Evolutionary conservation across 129 eudicot species (phyloP).

Genomic region (Sambucus nigra): DNA sequence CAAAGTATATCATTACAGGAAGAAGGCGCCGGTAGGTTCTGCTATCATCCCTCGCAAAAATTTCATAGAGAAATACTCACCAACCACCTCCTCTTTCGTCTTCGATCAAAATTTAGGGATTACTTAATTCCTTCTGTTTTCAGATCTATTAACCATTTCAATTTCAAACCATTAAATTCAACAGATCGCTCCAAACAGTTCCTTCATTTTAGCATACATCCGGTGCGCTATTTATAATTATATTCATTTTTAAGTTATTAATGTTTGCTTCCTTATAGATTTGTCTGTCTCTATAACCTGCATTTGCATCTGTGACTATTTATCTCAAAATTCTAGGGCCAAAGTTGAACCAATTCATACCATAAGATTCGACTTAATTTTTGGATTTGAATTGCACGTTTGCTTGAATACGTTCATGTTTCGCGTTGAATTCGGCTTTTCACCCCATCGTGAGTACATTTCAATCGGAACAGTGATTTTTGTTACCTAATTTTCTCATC

Average conservation of each 20-base stretch:
- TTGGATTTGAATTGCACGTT: neutral
- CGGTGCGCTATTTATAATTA: neutral
- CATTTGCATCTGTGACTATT: neutral
- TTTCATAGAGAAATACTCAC: neutral
- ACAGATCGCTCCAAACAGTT: neutral
- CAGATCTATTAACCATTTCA: neutral
- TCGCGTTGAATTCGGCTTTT: slow-evolving; percentile 29
- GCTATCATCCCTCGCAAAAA: neutral
- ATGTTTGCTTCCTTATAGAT: neutral
- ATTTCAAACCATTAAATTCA: neutral
- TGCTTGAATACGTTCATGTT: slow-evolving; percentile 14
- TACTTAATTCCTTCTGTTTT: neutral
- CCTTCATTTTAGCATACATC: slow-evolving; percentile 6
- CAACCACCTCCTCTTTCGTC: neutral
- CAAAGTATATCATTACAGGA: too few species aligned
- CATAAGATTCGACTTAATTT: slow-evolving; percentile 10
- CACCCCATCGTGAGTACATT: slow-evolving; percentile 17
- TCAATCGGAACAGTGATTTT: neutral
- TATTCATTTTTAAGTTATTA: neutral
- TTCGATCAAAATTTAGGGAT: neutral
- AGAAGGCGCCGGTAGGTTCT: too few species aligned
- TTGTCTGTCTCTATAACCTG: neutral
- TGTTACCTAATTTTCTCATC: neutral
- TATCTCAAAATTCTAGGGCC: slow-evolving; percentile 6
- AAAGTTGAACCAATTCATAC: neutral